Evolutionary conservation across 352 stramenopile genomes (phyloP), one percentile per base, ranked within the genome.

Genomic region (Thalassiosira exigua): DNA sequence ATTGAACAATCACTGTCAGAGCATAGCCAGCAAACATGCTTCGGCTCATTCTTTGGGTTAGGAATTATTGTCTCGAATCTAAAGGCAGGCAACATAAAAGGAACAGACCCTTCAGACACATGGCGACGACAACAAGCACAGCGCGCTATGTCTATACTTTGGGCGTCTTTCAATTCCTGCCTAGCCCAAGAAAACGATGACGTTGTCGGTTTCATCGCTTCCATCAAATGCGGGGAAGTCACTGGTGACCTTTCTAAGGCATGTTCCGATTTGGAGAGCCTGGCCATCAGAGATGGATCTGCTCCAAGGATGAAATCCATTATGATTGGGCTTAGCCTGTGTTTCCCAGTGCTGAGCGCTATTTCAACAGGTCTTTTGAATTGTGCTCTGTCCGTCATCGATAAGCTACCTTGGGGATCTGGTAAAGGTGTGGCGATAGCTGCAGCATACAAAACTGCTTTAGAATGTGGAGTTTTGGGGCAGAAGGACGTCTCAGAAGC

Each of bases 351-450:
- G 14, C 36, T 84, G 27, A 57, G 32, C 50, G 30, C 62, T 12
- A 44, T 76, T 17, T 69, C 56, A 26, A 29, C 21, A 42, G 44
- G 76, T 68, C 50, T 75, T 17, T 41, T 68, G 41, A 74, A 61
- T 57, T 69, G 36, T 46, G 26, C 75, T 19, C 5, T 76, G 17
- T 14, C 9, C 17, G 21, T 84, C 44, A 39, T 79, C 14, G 54
- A 79, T 29, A 75, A 84, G 57, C 27, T 84, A 17, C 75, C 75
- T 21, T 79, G 69, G 75, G 70, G 64, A 54, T 68, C 68, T 57
- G 75, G 75, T 24, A 84, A 84, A 42, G 68, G 68, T 4, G 62
- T 79, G 30, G 41, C 46, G 17, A 46, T 79, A 17, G 7, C 42
- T 58, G 32, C 39, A 24, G 60, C 61, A 19, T 78, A 78, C 22